A percentile compares a stretch with the other conserved stretches of the same genome.
These are phyloP conservation scores for Glycine soja DNA, from an alignment of 306 rosid species.

Conservation along the genomic window DNA sequence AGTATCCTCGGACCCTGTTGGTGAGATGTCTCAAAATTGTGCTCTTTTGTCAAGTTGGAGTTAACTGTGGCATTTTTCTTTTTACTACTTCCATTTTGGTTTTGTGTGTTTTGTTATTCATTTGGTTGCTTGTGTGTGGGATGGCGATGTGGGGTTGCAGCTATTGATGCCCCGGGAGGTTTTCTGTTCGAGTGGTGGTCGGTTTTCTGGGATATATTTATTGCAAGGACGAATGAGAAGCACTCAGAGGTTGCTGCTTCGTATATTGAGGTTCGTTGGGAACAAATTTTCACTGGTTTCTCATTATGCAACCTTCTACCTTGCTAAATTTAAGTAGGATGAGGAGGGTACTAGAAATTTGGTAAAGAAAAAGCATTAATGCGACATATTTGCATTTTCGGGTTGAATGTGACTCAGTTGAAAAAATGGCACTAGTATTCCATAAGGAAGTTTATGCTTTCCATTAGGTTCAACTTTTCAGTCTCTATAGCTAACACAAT, in stretches of 20 bases:
- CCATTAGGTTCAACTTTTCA: not conserved
- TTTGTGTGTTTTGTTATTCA: slow-evolving; percentile 32
- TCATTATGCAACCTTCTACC: not conserved
- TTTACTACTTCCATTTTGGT: not conserved
- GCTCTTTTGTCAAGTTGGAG: not conserved
- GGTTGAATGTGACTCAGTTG: slow-evolving; percentile 4
- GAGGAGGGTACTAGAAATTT: slow-evolving; percentile 25
- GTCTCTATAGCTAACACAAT: slow-evolving; percentile 6
- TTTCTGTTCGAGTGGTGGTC: slow-evolving; percentile 99
- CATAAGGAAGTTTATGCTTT: slow-evolving; percentile 20
- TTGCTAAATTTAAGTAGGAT: slow-evolving; percentile 34
- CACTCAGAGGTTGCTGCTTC: slow-evolving; percentile 99
- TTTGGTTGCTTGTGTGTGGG: slow-evolving; percentile 20
- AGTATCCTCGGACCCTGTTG: slow-evolving; percentile 99
- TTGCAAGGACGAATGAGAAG: slow-evolving; percentile 98
- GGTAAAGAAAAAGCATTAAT: slow-evolving; percentile 18
- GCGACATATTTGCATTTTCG: slow-evolving; percentile 1
- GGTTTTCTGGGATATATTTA: slow-evolving; percentile 99
- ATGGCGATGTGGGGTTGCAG: slow-evolving; percentile 60
- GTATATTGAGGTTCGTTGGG: slow-evolving; percentile 86
- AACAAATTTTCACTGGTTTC: not conserved
- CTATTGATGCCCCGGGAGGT: slow-evolving; percentile 99
- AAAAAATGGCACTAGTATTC: not conserved
- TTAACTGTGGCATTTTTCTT: slow-evolving; percentile 14
- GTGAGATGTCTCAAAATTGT: slow-evolving; percentile 59